A percentile compares a stretch with the other conserved stretches of the same genome.
These are phyloP conservation scores for Micractinium conductrix DNA, from an alignment of 139 green algal species.

Conservation along the genomic window DNA sequence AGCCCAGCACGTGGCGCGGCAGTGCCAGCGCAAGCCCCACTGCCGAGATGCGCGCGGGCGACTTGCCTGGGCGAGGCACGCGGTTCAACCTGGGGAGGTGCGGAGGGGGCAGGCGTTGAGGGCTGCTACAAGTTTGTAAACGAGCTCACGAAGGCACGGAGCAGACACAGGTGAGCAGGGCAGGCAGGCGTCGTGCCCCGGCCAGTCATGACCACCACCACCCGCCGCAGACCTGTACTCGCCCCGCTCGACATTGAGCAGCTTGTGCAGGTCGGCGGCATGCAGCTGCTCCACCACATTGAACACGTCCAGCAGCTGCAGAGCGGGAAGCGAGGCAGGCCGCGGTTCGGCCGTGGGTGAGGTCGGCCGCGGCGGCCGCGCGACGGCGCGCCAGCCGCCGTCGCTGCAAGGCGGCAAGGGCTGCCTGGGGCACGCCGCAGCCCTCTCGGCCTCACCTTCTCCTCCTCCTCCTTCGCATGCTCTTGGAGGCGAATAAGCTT, in stretches of 20 bases:
- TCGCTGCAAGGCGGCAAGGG: too few relatives aligned
- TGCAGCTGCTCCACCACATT: conserved; percentile 44
- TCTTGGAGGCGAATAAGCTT: conserved; percentile 17
- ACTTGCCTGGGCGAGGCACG: conserved; percentile 5
- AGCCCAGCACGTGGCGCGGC: conserved; percentile 40
- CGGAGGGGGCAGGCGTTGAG: not conserved
- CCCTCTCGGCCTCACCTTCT: conserved; percentile 27
- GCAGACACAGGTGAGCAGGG: not conserved
- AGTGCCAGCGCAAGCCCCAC: conserved; percentile 10
- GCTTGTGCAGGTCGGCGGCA: conserved; percentile 18
- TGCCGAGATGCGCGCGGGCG: not conserved
- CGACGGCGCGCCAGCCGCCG: too few relatives aligned
- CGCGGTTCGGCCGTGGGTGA: not conserved
- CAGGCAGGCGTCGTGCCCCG: not conserved
- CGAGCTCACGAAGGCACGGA: too few relatives aligned
- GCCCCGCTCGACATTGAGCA: conserved; percentile 11
- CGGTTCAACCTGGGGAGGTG: conserved; percentile 6
- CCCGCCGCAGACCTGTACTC: conserved; percentile 5
- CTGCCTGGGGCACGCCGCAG: too few relatives aligned
- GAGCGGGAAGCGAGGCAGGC: not conserved
- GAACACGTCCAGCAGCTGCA: conserved; percentile 46
- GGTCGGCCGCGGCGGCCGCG: not conserved
- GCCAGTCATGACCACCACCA: not conserved
- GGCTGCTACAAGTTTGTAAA: too few relatives aligned
- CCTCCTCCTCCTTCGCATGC: conserved; percentile 35